Percentiles rank a stretch among this genome's conserved stretches.
phyloP scores from a whole-genome alignment of 1,284 basidiomycete genomes.

The Sanghuangporus baumii region DNA sequence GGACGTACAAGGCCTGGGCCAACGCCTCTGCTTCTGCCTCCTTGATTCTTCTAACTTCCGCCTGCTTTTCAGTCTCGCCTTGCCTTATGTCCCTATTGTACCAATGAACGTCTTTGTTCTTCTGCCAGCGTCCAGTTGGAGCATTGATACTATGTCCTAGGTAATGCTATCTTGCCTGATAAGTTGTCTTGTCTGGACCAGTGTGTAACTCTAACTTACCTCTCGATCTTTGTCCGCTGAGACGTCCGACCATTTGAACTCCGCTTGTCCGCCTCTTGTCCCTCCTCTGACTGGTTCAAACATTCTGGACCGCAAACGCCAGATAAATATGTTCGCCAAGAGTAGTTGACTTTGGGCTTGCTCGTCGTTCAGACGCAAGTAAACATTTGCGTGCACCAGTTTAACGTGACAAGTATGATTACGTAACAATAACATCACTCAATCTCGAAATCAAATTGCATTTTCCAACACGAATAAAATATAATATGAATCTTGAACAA shows the following conservation, averaged over 20 bases:
- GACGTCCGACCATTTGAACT: constrained; percentile 91
- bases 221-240: constrained; percentile 88
- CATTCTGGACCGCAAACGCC: constrained; percentile 35
- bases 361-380: no score
- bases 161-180: constrained; percentile 58
- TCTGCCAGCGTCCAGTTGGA: constrained; percentile 91
- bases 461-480: background rate
- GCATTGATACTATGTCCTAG: constrained; percentile 90
- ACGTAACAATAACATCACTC: background rate
- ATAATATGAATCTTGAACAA: background rate
- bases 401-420: background rate
- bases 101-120: constrained; percentile 93
- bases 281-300: constrained; percentile 81
- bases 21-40: constrained; percentile 85
- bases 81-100: constrained; percentile 62
- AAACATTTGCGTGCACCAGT: no score
- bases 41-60: constrained; percentile 78
- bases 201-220: constrained; percentile 36
- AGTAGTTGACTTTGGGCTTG: no score
- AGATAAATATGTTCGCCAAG: background rate
- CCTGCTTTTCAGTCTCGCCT: constrained; percentile 42
- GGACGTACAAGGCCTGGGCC: constrained; percentile 65
- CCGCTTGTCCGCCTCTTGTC: constrained; percentile 82
- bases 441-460: background rate
- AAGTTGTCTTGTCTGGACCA: constrained; percentile 1